These are phyloP conservation scores for Sesbania bispinosa DNA, from an alignment of 306 rosid species.

Conservation along the genomic window DNA sequence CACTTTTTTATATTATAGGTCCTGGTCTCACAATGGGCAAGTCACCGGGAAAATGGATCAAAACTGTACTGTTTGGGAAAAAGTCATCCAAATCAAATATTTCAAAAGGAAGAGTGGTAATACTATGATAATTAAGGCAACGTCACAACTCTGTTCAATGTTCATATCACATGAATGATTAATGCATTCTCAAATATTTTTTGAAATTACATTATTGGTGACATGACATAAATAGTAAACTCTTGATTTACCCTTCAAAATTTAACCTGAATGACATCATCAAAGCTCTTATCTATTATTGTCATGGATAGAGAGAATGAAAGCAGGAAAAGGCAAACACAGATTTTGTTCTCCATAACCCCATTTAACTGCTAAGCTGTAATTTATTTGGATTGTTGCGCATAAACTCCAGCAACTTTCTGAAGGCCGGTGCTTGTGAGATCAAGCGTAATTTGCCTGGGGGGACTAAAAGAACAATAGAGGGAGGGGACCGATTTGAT, in stretches of 20 bases:
- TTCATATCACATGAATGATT: neutral
- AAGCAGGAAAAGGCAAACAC: neutral
- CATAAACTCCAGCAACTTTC: no score
- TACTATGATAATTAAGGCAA: neutral
- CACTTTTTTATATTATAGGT: slow-evolving; percentile 33
- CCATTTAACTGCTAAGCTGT: no score
- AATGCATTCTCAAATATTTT: neutral
- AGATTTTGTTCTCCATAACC: neutral
- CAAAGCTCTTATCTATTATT: neutral
- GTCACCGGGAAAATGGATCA: no score
- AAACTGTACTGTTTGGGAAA: no score
- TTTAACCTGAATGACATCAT: neutral
- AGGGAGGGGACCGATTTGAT: no score
- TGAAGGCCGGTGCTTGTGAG: no score
- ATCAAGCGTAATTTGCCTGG: no score
- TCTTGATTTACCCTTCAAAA: neutral
- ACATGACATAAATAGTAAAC: neutral
- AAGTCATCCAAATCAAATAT: no score
- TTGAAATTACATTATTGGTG: neutral
- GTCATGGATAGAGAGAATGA: neutral
- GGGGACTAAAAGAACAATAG: no score
- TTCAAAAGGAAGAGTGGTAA: slow-evolving; percentile 70
- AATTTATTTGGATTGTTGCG: no score
- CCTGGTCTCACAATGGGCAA: slow-evolving; percentile 65
- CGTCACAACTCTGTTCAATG: neutral